Evolutionary conservation across 768 basidiomycete genomes (phyloP).

Genomic region (Austroboletus festivus): DNA sequence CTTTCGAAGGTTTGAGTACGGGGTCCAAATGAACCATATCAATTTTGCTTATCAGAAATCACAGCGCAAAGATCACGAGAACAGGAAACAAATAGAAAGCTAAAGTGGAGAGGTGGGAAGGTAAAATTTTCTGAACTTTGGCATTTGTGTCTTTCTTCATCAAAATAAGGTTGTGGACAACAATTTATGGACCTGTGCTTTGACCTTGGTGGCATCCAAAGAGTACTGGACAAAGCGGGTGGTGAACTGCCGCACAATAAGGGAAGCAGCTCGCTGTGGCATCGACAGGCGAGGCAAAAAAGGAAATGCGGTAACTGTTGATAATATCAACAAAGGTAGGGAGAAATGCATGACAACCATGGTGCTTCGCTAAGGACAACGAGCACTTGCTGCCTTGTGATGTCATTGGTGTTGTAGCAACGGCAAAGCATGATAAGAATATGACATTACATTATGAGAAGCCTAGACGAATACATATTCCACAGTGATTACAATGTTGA

Average conservation of each 20-base stretch:
- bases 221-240: constrained; percentile 20
- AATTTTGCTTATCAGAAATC: constrained; percentile 2
- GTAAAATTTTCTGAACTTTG: constrained; percentile 12
- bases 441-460: constrained; percentile 30
- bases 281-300: background rate
- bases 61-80: constrained; percentile 6
- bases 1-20: background rate
- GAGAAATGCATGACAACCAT: constrained; percentile 1
- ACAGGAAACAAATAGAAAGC: background rate
- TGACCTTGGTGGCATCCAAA: constrained; percentile 16
- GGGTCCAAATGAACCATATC: background rate
- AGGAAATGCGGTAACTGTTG: constrained; percentile 6
- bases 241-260: constrained; percentile 11
- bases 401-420: constrained; percentile 8
- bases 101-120: background rate
- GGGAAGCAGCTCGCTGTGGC: constrained; percentile 11
- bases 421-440: constrained; percentile 6
- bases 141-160: constrained; percentile 7
- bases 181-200: constrained; percentile 8
- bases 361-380: constrained; percentile 8
- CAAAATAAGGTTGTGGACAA: constrained; percentile 5
- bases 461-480: constrained; percentile 18
- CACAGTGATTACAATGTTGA: constrained; percentile 14
- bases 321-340: constrained; percentile 24
- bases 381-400: background rate